A percentile compares a stretch with the other conserved stretches of the same genome.
Evolutionary conservation across 257 asterid species (phyloP).

Genomic region (Knoxia roxburghii): DNA sequence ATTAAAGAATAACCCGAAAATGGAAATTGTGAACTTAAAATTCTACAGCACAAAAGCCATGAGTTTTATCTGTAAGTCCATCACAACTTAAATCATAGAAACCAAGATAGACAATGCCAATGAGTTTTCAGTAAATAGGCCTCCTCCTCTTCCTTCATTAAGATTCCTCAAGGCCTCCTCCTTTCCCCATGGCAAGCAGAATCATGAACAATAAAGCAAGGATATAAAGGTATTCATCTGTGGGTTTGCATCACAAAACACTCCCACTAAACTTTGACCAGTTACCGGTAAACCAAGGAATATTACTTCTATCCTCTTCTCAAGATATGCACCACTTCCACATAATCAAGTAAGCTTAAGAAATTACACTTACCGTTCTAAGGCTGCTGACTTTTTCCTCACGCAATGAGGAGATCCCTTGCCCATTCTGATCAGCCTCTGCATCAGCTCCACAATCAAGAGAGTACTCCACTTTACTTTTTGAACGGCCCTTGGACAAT

Average conservation of each 20-base stretch:
- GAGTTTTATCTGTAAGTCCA: neutral
- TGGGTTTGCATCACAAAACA: too few relatives aligned
- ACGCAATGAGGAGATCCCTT: constrained; percentile 63
- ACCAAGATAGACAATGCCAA: neutral
- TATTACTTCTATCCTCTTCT: neutral
- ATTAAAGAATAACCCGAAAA: too few relatives aligned
- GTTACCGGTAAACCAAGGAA: neutral
- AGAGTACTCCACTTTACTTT: constrained; percentile 58
- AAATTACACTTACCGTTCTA: constrained; percentile 64
- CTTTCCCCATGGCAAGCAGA: neutral
- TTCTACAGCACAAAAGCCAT: neutral
- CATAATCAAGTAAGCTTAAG: neutral
- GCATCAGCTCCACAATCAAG: constrained; percentile 70
- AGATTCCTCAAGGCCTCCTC: too few relatives aligned
- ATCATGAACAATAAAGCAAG: neutral
- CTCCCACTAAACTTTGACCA: neutral
- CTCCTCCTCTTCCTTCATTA: neutral
- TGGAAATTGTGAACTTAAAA: too few relatives aligned
- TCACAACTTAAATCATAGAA: too few relatives aligned
- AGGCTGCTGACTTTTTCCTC: constrained; percentile 99
- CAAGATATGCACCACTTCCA: neutral
- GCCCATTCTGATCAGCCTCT: constrained; percentile 80
- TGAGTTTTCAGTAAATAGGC: neutral
- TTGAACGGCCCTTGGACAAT: constrained; percentile 59
- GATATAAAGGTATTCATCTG: too few relatives aligned